These are phyloP conservation scores for Platanthera zijinensis DNA, from an alignment of 106 monocot genomes.

Conservation along the genomic window DNA sequence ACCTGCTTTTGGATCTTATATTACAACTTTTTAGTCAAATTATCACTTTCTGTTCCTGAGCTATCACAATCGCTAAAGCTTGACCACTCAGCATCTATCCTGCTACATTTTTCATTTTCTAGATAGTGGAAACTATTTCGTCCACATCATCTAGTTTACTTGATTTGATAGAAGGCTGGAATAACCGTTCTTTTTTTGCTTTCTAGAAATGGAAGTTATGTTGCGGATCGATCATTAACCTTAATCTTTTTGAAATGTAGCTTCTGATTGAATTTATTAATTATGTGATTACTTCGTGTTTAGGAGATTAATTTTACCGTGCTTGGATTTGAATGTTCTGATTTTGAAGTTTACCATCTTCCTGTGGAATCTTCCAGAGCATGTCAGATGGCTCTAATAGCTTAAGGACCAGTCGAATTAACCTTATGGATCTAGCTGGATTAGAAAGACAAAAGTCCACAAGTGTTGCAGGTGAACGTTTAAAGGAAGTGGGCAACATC, in stretches of 20 bases:
- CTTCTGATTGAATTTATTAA: too few species aligned
- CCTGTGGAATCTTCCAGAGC: conserved; percentile 31
- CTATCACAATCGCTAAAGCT: too few species aligned
- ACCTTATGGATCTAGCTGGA: conserved; percentile 96
- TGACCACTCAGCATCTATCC: too few species aligned
- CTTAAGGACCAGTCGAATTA: conserved; percentile 94
- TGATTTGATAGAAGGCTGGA: not conserved
- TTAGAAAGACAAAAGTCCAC: conserved; percentile 95
- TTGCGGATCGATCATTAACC: too few species aligned
- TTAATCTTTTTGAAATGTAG: not conserved
- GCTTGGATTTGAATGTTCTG: not conserved
- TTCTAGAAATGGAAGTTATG: not conserved
- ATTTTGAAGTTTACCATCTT: not conserved
- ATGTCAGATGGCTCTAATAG: conserved; percentile 73
- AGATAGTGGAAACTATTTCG: not conserved
- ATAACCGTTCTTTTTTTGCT: not conserved
- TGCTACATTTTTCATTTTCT: too few species aligned
- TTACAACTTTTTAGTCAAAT: too few species aligned
- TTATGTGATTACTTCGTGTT: not conserved
- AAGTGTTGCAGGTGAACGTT: conserved; percentile 74
- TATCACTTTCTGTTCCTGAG: too few species aligned
- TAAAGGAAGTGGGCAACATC: conserved; percentile 98
- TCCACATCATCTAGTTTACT: not conserved
- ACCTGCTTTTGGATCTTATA: too few species aligned
- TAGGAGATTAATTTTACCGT: not conserved